These are phyloP conservation scores for Gossypium mustelinum DNA, from an alignment of 345 rosid species.

Conservation along the genomic window DNA sequence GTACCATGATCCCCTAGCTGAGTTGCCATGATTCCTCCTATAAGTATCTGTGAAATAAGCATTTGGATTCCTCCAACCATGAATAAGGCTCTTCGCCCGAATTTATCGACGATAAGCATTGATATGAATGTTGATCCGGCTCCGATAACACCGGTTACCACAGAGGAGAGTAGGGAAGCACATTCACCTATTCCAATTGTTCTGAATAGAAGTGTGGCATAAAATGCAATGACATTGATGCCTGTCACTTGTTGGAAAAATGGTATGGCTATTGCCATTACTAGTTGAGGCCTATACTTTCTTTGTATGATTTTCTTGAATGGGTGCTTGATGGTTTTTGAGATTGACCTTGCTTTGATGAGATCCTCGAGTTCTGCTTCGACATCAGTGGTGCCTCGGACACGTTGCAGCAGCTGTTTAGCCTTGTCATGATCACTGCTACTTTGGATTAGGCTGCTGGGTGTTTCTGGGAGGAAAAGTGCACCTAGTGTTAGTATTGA, in stretches of 20 bases:
- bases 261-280: constrained; percentile 67
- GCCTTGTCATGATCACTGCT: constrained; percentile 33
- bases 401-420: constrained; percentile 39
- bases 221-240: constrained; percentile 65
- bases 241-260: constrained; percentile 82
- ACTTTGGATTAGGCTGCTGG: constrained; percentile 62
- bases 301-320: constrained; percentile 39
- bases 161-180: constrained; percentile 52
- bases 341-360: constrained; percentile 31
- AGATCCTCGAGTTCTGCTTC: constrained; percentile 62
- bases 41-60: constrained; percentile 50
- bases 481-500: constrained; percentile 60
- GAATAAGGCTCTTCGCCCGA: constrained; percentile 56
- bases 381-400: constrained; percentile 56
- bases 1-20: constrained; percentile 47
- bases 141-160: constrained; percentile 53
- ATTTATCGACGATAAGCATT: constrained; percentile 57
- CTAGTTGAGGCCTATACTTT: constrained; percentile 61
- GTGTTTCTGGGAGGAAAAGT: constrained; percentile 67
- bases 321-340: constrained; percentile 31
- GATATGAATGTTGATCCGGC: constrained; percentile 47
- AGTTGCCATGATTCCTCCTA: constrained; percentile 47
- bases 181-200: constrained; percentile 68
- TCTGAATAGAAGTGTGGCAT: constrained; percentile 64
- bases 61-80: constrained; percentile 57